Evolutionary conservation across 805 yeast species (phyloP), one percentile per base, ranked within the genome.

Genomic region (Candida qinlingensis): DNA sequence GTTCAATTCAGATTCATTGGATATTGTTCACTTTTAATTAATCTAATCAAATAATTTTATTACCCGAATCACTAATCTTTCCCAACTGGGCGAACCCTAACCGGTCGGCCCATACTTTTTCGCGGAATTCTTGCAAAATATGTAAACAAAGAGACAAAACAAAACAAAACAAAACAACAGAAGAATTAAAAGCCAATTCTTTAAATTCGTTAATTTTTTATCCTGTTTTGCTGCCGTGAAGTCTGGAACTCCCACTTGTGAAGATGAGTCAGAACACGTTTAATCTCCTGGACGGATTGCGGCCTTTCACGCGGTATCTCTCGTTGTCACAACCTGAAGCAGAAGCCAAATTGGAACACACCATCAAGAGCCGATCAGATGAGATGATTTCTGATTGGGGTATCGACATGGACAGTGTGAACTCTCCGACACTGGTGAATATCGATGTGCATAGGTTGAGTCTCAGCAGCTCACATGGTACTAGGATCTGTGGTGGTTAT

Each of bases 351-450:
- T 19, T 30, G 26, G 29, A 28, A 44, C 47, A 27, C 25, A 9
- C 47, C 8, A 35, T 33, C 7, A 46, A 41, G 44, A 44, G 48
- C 42, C 48, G 45, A 33, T 44, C 48, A n/a, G 52, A 49, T 10
- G 57, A 50, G 26, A 29, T 45, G 37, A 46, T 57, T 11, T 64
- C 55, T 12, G 62, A 60, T 25, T 58, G 62, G 61, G 66, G 66
- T 0, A 54, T 60, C 10, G 65, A 62, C 26, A 42, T 39, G 19
- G 42, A 46, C 12, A 54, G 51, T 7, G 36, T 51, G n/a, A 56
- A 57, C 38, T 58, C 65, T 0, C 64, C 64, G 1, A 61, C 65
- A 4, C 48, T 61, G 41, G 57, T 61, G 25, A 58, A 54, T 37
- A 43, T 37, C 26, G 53, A 49, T 12, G 47, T 35, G 13, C 46